Conservation (phyloP, 345 rosid species). For the Syzygium jambos region DNA sequence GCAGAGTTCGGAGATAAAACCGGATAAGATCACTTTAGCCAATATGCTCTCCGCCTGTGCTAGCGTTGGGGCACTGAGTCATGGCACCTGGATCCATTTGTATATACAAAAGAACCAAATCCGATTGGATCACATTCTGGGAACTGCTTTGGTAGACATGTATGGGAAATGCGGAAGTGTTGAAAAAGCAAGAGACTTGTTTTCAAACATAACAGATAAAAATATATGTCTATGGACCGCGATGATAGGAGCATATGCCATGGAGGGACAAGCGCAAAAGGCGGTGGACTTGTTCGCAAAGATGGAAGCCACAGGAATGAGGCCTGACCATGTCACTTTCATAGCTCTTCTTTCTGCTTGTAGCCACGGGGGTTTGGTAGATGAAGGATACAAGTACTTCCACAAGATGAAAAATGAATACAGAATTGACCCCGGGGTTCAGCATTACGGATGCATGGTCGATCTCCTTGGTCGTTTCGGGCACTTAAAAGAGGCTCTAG, state of each 20-base stretch:
- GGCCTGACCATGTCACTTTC: conserved; percentile 8
- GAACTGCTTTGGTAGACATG: conserved; percentile 15
- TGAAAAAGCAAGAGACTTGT: background rate
- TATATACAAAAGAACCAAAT: conserved; percentile 8
- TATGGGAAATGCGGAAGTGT: conserved; percentile 10
- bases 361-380: conserved; percentile 16
- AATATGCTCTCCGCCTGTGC: conserved; percentile 1
- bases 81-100: conserved; percentile 13
- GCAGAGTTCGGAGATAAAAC: conserved; percentile 9
- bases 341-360: conserved; percentile 14
- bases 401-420: conserved; percentile 7
- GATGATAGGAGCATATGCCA: background rate
- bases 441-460: background rate
- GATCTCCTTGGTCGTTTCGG: conserved; percentile 1
- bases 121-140: background rate
- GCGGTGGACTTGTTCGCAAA: conserved; percentile 5
- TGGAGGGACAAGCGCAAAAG: background rate
- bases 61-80: conserved; percentile 8
- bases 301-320: conserved; percentile 7
- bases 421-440: conserved; percentile 4
- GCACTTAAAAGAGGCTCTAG: background rate
- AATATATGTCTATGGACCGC: background rate
- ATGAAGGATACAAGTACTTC: conserved; percentile 7
- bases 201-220: background rate
- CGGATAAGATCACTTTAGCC: conserved; percentile 10